Evolutionary conservation across 1,139 yeast genomes (phyloP), one percentile per base, ranked within the genome.

Genomic region (Pichia sp.): DNA sequence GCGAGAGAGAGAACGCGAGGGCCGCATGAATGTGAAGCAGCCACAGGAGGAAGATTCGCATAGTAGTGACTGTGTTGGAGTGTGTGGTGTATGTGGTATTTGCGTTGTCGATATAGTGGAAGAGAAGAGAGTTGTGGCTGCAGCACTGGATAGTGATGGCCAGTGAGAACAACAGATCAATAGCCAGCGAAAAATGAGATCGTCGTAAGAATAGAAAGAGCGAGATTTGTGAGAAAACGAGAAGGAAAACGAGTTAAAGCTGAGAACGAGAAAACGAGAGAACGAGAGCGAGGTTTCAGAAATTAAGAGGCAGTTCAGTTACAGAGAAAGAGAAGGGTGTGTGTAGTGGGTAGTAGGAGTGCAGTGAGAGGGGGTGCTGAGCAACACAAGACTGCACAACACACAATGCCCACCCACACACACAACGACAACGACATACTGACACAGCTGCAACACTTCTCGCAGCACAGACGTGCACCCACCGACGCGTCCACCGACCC

Each of bases 161-260:
- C 10, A 9, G 22, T 21, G 22, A 9, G 22, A n/a, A n/a, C n/a
- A n/a, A n/a, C n/a, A n/a, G n/a, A 21, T 8, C 20, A 10, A 4
- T 9, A 10, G 16, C 6, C 16, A 19, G 17, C 5, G 4, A 22
- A 10, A 10, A 12, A 52, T 53, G 56, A 34, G 49, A 13, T 51
- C 60, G 5, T 59, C 54, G 31, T 57, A 59, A 3, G 58, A 52
- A 35, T 58, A 56, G 38, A 42, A 55, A 17, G 28, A 55, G 27
- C 49, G 49, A 32, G 59, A 56, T 39, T 44, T 56, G 18, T 47
- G 53, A 14, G 52, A 49, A 31, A 54, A 51, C 35, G 60, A 56
- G 37, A 44, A 44, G 12, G 30, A 23, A n/a, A 34, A 34, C 14
- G 20, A n/a, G n/a, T n/a, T n/a, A 34, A n/a, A n/a, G n/a, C n/a